Evolutionary conservation across 2,329 filamentous ascomycete genomes (phyloP).

Genomic region (Sclerotinia glacialis): DNA sequence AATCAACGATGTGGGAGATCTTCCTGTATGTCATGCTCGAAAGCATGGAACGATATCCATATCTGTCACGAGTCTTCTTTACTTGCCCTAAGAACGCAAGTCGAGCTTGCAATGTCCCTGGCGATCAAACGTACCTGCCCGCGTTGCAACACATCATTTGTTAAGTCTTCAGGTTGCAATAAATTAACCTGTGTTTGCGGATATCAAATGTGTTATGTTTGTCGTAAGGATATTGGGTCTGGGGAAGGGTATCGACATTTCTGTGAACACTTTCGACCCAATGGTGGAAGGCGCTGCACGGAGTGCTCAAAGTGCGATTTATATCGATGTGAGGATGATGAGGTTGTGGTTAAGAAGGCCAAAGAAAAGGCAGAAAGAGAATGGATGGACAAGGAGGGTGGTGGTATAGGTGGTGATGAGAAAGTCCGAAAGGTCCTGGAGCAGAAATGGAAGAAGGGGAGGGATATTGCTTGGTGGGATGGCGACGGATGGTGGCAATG

Average conservation of each 20-base stretch:
- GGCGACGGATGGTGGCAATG: slow-evolving; percentile 29
- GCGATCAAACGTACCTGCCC: slow-evolving; percentile 95
- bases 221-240: slow-evolving; percentile 69
- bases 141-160: slow-evolving; percentile 83
- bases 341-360: slow-evolving; percentile 64
- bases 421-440: slow-evolving; percentile 56
- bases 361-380: slow-evolving; percentile 68
- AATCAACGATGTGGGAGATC: slow-evolving; percentile 63
- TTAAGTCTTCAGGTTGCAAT: slow-evolving; percentile 93
- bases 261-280: slow-evolving; percentile 88
- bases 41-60: slow-evolving; percentile 84
- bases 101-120: slow-evolving; percentile 90
- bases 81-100: slow-evolving; percentile 78
- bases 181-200: slow-evolving; percentile 94
- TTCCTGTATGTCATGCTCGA: slow-evolving; percentile 80
- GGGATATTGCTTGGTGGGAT: slow-evolving; percentile 31
- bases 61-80: slow-evolving; percentile 82
- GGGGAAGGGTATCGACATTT: slow-evolving; percentile 87
- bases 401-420: slow-evolving; percentile 54
- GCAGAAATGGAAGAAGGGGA: slow-evolving; percentile 43
- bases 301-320: slow-evolving; percentile 82
- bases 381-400: slow-evolving; percentile 65
- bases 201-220: slow-evolving; percentile 98
- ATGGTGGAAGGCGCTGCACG: slow-evolving; percentile 69
- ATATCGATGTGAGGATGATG: slow-evolving; percentile 68